Evolutionary conservation across 805 yeast species (phyloP), one percentile per base, ranked within the genome.

Genomic region (Candida hungchunana): DNA sequence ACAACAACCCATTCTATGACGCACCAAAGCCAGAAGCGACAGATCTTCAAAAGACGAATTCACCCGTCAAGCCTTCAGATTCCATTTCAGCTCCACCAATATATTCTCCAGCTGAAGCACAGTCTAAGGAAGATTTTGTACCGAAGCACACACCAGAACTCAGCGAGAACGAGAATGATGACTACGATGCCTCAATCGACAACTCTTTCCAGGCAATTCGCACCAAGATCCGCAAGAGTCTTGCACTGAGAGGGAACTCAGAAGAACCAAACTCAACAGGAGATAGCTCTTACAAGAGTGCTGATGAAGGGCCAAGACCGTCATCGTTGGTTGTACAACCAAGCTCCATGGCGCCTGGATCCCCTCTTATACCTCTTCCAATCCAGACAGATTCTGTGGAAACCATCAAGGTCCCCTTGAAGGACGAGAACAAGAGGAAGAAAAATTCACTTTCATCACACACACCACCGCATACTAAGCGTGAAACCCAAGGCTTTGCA

Each of bases 171-270:
- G 37, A 45, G 7, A 29, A 39, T 11, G 36, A 18, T 6, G 43
- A 44, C 10, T 37, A 44, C 17, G 49, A 48, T 20, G 46, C 48
- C 8, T 47, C 54, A 6, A 34, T 39, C 10, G 70, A 67, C 28
- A 44, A 34, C 11, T 70, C 75, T 7, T 69, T 69, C 41, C 69
- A 67, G 39, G 71, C 71, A 0, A 69, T 69, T n/a, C 62, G 69
- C 40, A 60, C 63, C 5, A 68, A 72, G 2, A 67, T 70, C 7
- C 47, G 73, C 19, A 70, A 67, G 40, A 67, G 72, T 35, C 60
- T 67, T 7, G 66, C 71, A 0, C 63, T 60, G 20, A 65, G 62
- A 28, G 35, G 44, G 9, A 28, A 31, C 6, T 20, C 49, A 11
- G 44, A 36, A 7, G 47, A 30, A 8, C 18, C 36, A 7, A 14